Evolutionary conservation across 129 eudicot genomes (phyloP).

Genomic region (carrot (Daucus carota)): DH1_v3.0 NC_030385.2:14261001-14261500

Average conservation of each 20-base stretch:
- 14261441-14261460: conserved; percentile 35
- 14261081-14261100: background rate
- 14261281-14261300: conserved; percentile 5
- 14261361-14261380: conserved; percentile 92
- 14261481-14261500: background rate
- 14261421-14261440: conserved; percentile 91
- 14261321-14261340: conserved; percentile 75
- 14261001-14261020: background rate
- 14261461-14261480: background rate
- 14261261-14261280: background rate
- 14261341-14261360: conserved; percentile 93
- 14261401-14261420: conserved; percentile 80
- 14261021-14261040: background rate
- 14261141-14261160: background rate
- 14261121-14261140: background rate
- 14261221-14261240: background rate
- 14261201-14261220: background rate
- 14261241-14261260: background rate
- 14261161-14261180: background rate
- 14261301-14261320: conserved; percentile 61
- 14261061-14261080: background rate
- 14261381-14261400: conserved; percentile 79
- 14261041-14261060: background rate
- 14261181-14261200: background rate
- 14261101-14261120: background rate